phyloP scores from a whole-genome alignment of 176 grass and related monocot species.

The Melocanna baccifera region DNA sequence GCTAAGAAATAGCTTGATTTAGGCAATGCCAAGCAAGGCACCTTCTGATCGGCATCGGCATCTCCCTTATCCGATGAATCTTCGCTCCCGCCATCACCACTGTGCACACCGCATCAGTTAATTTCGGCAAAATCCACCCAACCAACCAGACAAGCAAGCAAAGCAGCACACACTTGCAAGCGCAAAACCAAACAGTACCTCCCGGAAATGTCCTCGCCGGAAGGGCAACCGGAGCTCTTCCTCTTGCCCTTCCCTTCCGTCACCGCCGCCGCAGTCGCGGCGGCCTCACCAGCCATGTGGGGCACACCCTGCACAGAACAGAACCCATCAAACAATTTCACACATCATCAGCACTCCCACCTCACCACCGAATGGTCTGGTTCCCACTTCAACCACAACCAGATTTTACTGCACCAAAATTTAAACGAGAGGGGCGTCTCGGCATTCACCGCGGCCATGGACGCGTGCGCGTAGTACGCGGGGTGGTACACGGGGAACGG shows the following conservation, averaged over 20 bases:
- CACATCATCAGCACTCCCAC: neutral
- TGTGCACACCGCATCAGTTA: conserved; percentile 18
- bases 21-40: conserved; percentile 28
- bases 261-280: conserved; percentile 13
- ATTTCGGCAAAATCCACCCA: conserved; percentile 20
- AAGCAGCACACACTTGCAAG: neutral
- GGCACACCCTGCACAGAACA: conserved; percentile 26
- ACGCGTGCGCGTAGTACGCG: conserved; percentile 64
- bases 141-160: neutral
- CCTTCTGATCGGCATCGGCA: conserved; percentile 37
- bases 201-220: conserved; percentile 37
- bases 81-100: conserved; percentile 46
- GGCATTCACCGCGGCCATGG: conserved; percentile 61
- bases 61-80: conserved; percentile 49
- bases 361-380: neutral
- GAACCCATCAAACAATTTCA: conserved; percentile 4
- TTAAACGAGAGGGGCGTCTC: neutral
- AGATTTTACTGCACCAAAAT: neutral
- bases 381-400: neutral
- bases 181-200: conserved; percentile 29
- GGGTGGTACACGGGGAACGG: conserved; percentile 54
- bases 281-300: conserved; percentile 32
- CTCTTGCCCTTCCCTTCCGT: conserved; percentile 45
- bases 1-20: neutral
- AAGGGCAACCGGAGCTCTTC: conserved; percentile 23